A percentile compares a stretch with the other conserved stretches of the same genome.
Conservation (phyloP, 2,329 filamentous ascomycete genomes). For the Dendryphion nanum region DNA sequence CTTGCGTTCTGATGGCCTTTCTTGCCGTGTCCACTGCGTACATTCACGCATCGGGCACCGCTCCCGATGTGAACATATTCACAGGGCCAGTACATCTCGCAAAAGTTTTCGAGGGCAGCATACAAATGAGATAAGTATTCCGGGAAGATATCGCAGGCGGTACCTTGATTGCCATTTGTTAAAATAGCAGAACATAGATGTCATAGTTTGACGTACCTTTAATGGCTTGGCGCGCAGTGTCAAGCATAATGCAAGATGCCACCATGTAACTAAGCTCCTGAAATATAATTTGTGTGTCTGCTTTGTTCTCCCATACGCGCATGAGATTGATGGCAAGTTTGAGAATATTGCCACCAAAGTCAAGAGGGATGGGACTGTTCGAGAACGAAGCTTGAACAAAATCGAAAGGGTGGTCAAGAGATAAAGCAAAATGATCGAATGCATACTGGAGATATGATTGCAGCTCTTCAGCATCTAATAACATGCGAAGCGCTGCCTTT, state of each 20-base stretch:
- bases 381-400: constrained; percentile 48
- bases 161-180: constrained; percentile 16
- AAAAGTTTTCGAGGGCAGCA: constrained; percentile 44
- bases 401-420: constrained; percentile 48
- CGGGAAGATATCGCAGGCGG: constrained; percentile 38
- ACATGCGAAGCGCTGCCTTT: constrained; percentile 1
- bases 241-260: constrained; percentile 51
- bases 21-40: constrained; percentile 31
- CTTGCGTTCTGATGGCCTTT: constrained; percentile 47
- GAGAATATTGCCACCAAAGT: constrained; percentile 51
- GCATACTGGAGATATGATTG: constrained; percentile 48
- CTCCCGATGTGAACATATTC: constrained; percentile 31
- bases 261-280: constrained; percentile 46
- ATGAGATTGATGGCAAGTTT: constrained; percentile 44
- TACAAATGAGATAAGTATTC: constrained; percentile 32
- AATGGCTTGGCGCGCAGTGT: constrained; percentile 39
- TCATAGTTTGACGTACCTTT: constrained; percentile 20
- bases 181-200: neutral
- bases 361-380: constrained; percentile 45
- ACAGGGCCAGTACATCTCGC: constrained; percentile 48
- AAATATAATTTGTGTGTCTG: constrained; percentile 38
- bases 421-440: constrained; percentile 48
- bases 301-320: constrained; percentile 29
- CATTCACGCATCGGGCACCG: constrained; percentile 36
- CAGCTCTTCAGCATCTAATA: constrained; percentile 28